Evolutionary conservation across 148 eudicot genomes (phyloP).

Genomic region (Rhododendron simsii): DNA sequence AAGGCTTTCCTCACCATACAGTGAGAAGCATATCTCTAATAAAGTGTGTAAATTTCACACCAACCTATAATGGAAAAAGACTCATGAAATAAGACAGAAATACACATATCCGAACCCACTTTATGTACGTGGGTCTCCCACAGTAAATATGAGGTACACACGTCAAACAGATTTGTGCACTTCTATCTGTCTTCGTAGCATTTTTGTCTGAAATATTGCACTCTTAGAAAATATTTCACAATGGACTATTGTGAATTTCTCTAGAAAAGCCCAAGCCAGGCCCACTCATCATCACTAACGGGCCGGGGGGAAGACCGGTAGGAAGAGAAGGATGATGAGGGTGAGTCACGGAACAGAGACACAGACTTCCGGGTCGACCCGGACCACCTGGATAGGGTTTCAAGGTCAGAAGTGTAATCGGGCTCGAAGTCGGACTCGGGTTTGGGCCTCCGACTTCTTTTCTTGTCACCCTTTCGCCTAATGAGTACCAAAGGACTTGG

Average conservation of each 20-base stretch:
- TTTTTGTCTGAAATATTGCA: not conserved
- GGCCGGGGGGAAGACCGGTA: constrained; percentile 38
- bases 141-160: too few species aligned
- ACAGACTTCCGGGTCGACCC: constrained; percentile 31
- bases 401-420: constrained; percentile 24
- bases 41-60: not conserved
- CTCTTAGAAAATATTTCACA: not conserved
- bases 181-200: not conserved
- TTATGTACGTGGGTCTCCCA: too few species aligned
- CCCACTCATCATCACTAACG: constrained; percentile 37
- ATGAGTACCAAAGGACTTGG: constrained; percentile 14
- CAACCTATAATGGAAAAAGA: too few species aligned
- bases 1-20: not conserved
- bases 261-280: constrained; percentile 35
- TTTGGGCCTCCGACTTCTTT: constrained; percentile 10
- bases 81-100: not conserved
- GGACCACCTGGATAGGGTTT: constrained; percentile 31
- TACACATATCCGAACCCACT: not conserved
- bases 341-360: constrained; percentile 30
- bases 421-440: constrained; percentile 6
- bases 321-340: constrained; percentile 41
- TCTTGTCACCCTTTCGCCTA: constrained; percentile 13
- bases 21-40: not conserved
- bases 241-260: not conserved
- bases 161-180: not conserved